Conservation (phyloP, 1,139 yeast species). For the Candida sp. region DNA sequence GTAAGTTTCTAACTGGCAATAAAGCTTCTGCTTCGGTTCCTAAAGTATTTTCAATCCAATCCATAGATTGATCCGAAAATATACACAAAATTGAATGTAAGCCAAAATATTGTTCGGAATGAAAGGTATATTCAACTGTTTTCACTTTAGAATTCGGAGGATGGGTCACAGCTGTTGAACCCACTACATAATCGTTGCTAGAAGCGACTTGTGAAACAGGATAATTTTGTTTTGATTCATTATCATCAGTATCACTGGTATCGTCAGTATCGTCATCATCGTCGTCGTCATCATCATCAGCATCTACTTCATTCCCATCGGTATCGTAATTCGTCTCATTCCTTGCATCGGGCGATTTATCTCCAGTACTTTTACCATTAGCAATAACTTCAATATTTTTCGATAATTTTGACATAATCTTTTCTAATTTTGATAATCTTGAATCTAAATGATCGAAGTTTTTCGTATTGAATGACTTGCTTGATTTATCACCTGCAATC, state of each 20-base stretch:
- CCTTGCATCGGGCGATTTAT: not conserved
- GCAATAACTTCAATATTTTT: conserved; percentile 7
- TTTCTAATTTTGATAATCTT: conserved; percentile 21
- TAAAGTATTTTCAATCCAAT: conserved; percentile 28
- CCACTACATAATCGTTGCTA: not conserved
- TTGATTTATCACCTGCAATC: conserved; percentile 1
- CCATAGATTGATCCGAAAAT: conserved; percentile 32
- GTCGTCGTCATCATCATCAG: conserved; percentile 2
- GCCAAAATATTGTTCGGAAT: conserved; percentile 26
- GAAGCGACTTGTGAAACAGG: not conserved
- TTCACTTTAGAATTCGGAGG: not conserved
- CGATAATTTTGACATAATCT: conserved; percentile 10
- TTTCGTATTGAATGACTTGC: conserved; percentile 8
- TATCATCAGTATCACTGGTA: conserved; percentile 6
- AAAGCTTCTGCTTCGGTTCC: conserved; percentile 18
- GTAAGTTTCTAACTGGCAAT: conserved; percentile 29
- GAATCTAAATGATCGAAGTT: conserved; percentile 17
- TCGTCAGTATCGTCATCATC: conserved; percentile 1
- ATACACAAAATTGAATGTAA: conserved; percentile 38
- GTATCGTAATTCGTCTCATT: conserved; percentile 5
- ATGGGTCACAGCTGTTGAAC: not conserved
- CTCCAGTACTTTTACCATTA: conserved; percentile 8
- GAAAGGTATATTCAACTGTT: not conserved
- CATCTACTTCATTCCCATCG: conserved; percentile 4
- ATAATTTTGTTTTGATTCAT: conserved; percentile 3